Base-by-base conservation (phyloP, 352 stramenopile species). In the Phytophthora litchii region DNA sequence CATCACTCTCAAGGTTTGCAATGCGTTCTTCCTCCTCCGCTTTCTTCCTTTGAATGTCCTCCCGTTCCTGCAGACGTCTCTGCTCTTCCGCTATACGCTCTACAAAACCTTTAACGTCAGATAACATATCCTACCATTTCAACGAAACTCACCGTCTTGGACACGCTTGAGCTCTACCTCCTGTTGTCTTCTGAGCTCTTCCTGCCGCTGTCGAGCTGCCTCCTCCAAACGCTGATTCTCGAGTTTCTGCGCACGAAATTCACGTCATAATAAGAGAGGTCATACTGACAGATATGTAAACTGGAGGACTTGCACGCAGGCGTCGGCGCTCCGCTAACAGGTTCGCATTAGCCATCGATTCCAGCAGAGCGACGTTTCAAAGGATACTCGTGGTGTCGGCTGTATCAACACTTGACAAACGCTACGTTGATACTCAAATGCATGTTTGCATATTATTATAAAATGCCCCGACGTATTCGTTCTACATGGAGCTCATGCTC, bases 161-260 rank as follows among this genome's bases (percentile, higher is more conserved):
- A 73, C 54, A 5, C 64, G 72, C 52, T 88, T 55, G 13, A 42
- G 63, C 37, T 89, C 80, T 0, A 62, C 55, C 45, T 87, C 80
- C 9, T 79, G 71, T 21, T 79, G 63, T 4, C 57, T 37, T 16
- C 47, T 64, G 1, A 78, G 52, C 17, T 85, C 76, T 36, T 88
- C 72, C 32, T 85, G 77, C 0, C 71, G 71, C 19, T 74, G 52
- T 10, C 67, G 63, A 31, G 78, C 78, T 16, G 83, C 78, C 21
- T 83, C 72, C 46, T 89, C 76, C 41, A 92, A 60, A 9, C 67
- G 80, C 58, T 89, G 64, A 36, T 90, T 86, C 56, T 90, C 80
- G 13, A 90, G 47, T 86, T 89, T 90, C 83, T 92, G 62, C 38
- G 17, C 29, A 37, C 14, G 31, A 16, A 2, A 46, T 34, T 27